Evolutionary conservation across 2,329 filamentous ascomycete species (phyloP), one percentile per base, ranked within the genome.

Genomic region (Drechslera avenae): DNA sequence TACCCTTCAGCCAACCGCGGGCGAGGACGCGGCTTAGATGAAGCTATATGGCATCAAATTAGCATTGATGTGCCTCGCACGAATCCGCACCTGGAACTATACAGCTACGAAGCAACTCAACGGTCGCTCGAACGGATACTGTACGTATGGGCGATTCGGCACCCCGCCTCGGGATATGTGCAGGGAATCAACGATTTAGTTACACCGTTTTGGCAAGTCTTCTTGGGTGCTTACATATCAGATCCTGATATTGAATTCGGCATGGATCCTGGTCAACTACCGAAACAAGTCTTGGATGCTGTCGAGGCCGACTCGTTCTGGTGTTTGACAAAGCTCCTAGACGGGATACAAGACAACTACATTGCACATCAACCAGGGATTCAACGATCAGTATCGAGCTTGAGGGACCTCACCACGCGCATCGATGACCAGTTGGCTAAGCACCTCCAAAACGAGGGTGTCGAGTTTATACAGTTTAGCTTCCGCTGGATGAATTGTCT

Each of bases 401-500:
- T 99, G 55, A 86, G 91, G 54, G 93, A 99, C 73, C 82, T 99
- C 30, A 97, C 93, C 1, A 88, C 89, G 45, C 83, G 94, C 49
- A 99, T 99, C 59, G 93, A 97, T 71, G 84, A 84, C 21, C 83
- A 82, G 3, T 78, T 99, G 39, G 90, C 92, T 3, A 94, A 89
- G 63, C 94, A 99, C 71, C 80, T 99, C 33, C 91, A 97, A 70
- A 83, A 83, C 18, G 91, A 97, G 74, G 88, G 91, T 26, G 91
- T 99, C 21, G 94, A 99, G 71, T 99, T 99, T 69, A 99, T 99
- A 67, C 94, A 99, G 71, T 99, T 99, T 76, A 97, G 91, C 75
- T 99, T 99, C 73, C 84, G 94, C 49, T 99, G 94, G 94, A 99
- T 99, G 94, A 99, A 99, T 68, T 99, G 94, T 73, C 83, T 99